Conservation (phyloP, 768 basidiomycete genomes). For the Daedaleopsis nitida region DNA sequence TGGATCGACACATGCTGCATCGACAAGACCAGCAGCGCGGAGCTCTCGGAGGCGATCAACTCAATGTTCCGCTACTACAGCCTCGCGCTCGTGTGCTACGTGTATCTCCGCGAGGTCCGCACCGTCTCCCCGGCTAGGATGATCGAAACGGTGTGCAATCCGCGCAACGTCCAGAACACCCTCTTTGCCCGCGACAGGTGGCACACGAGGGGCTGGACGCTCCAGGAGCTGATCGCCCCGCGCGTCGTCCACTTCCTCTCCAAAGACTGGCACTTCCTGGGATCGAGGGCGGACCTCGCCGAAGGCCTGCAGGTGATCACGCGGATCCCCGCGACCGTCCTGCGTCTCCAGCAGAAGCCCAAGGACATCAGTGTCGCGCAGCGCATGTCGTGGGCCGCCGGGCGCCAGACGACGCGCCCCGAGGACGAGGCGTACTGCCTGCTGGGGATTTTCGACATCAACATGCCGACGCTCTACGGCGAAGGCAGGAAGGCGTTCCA, state of each 20-base stretch:
- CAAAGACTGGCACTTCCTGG: neutral
- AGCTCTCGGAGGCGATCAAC: constrained; percentile 1
- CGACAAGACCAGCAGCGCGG: constrained; percentile 1
- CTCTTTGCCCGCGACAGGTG: neutral
- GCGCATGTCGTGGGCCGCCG: constrained; percentile 14
- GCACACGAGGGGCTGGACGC: neutral
- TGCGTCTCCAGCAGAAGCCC: neutral
- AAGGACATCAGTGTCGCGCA: neutral
- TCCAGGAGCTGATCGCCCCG: neutral
- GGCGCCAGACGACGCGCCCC: neutral
- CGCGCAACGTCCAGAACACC: neutral
- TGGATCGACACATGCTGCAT: constrained; percentile 12
- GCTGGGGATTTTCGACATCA: constrained; percentile 10
- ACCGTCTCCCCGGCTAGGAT: neutral
- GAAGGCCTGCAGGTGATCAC: neutral
- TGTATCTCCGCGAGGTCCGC: neutral
- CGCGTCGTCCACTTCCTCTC: neutral
- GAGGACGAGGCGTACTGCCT: constrained; percentile 17
- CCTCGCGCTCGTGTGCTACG: neutral
- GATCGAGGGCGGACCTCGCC: neutral
- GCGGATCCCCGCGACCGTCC: neutral
- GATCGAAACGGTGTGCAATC: neutral
- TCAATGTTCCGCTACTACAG: neutral
- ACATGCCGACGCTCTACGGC: constrained; percentile 7
- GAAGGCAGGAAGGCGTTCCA: constrained; percentile 7